phyloP scores from a whole-genome alignment of 495 filamentous ascomycete genomes.

The Aspergillus funiculosus region DNA sequence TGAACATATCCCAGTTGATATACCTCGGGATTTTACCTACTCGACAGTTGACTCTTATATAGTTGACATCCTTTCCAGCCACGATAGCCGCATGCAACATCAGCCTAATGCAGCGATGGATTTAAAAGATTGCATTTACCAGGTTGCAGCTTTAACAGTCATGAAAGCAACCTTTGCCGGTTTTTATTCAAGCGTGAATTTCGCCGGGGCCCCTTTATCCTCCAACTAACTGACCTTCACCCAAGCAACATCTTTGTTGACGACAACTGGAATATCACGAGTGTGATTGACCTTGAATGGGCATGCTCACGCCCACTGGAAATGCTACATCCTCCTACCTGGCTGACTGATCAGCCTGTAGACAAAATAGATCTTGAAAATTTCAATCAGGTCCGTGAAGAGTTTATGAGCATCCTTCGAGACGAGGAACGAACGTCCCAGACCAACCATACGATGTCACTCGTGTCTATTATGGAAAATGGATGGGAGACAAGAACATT shows the following conservation, averaged over 20 bases:
- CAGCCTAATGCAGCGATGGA: slow-evolving; percentile 26
- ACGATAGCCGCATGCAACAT: slow-evolving; percentile 25
- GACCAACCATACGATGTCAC: background rate
- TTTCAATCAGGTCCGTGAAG: background rate
- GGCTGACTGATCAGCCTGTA: slow-evolving; percentile 21
- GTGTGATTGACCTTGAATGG: slow-evolving; percentile 30
- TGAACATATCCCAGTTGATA: slow-evolving; percentile 22
- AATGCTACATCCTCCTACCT: slow-evolving; percentile 23
- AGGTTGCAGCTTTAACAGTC: slow-evolving; percentile 18
- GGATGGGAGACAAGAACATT: slow-evolving; percentile 6
- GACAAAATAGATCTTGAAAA: slow-evolving; percentile 17
- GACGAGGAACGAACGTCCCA: too few relatives aligned
- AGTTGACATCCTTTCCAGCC: slow-evolving; percentile 21
- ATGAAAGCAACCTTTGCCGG: slow-evolving; percentile 23
- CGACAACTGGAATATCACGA: slow-evolving; percentile 29
- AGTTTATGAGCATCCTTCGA: slow-evolving; percentile 1
- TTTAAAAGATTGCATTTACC: slow-evolving; percentile 17
- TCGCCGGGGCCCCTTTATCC: slow-evolving; percentile 24
- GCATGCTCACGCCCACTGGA: slow-evolving; percentile 28
- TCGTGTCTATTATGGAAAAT: background rate
- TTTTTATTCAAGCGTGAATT: slow-evolving; percentile 21
- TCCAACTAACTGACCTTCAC: slow-evolving; percentile 27
- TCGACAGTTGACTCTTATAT: slow-evolving; percentile 25
- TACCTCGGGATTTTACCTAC: slow-evolving; percentile 24
- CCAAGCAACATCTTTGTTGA: slow-evolving; percentile 36